Evolutionary conservation across 106 monocot genomes (phyloP).

Genomic region (Dendrobium catenatum): DNA sequence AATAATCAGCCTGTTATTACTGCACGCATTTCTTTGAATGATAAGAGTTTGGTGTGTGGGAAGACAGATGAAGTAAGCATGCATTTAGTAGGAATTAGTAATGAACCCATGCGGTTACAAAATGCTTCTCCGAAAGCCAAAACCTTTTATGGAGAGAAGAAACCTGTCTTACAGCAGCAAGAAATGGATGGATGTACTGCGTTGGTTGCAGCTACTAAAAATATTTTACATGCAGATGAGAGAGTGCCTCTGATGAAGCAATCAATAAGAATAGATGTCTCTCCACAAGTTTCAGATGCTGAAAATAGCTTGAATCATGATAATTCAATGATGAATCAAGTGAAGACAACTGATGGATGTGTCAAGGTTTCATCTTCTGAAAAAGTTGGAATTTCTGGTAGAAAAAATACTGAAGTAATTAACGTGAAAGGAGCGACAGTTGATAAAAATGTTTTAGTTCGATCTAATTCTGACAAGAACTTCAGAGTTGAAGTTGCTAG

Average conservation of each 20-base stretch:
- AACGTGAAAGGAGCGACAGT: neutral
- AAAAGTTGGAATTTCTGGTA: neutral
- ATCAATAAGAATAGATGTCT: neutral
- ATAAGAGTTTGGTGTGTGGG: neutral
- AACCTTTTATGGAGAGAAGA: neutral
- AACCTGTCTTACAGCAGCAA: neutral
- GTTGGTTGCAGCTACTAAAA: neutral
- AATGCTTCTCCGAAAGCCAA: neutral
- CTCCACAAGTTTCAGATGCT: neutral
- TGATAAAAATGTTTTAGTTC: neutral
- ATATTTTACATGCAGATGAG: neutral
- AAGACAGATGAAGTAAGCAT: neutral
- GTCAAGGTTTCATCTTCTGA: neutral
- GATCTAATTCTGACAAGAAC: constrained; percentile 7
- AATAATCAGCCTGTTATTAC: neutral
- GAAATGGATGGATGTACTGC: neutral
- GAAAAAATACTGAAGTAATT: neutral
- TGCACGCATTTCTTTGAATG: neutral
- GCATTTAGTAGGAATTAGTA: neutral
- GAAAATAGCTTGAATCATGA: neutral
- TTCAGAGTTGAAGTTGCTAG: neutral
- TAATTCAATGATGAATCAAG: neutral
- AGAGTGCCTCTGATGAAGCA: neutral
- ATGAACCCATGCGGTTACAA: neutral
- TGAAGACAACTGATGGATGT: neutral